These are phyloP conservation scores for Aethionema arabicum DNA, from an alignment of 345 rosid species.

Conservation along the genomic window DNA sequence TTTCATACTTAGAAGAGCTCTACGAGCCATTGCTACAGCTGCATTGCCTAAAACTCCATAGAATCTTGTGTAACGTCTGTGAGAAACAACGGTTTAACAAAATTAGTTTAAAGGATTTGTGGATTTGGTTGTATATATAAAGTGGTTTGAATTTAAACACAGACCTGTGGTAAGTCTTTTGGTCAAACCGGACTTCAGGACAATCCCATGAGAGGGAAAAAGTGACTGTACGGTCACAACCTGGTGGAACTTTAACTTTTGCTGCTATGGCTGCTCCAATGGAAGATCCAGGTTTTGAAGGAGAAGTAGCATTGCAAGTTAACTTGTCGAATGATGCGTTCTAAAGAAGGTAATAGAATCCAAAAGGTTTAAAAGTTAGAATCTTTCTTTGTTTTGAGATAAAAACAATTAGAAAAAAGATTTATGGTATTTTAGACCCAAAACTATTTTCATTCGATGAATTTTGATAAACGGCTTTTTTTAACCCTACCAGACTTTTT, in stretches of 20 bases:
- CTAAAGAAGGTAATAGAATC: slow-evolving; percentile 40
- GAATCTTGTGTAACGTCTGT: slow-evolving; percentile 77
- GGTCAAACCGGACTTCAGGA: slow-evolving; percentile 65
- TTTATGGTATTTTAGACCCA: no score
- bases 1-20: slow-evolving; percentile 59
- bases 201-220: slow-evolving; percentile 88
- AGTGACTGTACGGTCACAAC: slow-evolving; percentile 46
- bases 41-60: slow-evolving; percentile 64
- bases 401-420: background rate
- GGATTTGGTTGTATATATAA: background rate
- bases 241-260: slow-evolving; percentile 58
- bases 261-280: slow-evolving; percentile 85
- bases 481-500: no score
- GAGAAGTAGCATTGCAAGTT: slow-evolving; percentile 30
- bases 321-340: slow-evolving; percentile 58
- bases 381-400: background rate
- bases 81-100: slow-evolving; percentile 1
- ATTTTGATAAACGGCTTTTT: no score
- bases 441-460: no score
- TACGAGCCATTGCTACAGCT: slow-evolving; percentile 61
- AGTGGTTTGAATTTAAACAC: slow-evolving; percentile 15
- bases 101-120: background rate
- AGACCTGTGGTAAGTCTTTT: slow-evolving; percentile 71
- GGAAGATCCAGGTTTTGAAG: slow-evolving; percentile 69
- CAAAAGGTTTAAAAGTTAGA: background rate